phyloP scores from a whole-genome alignment of 495 filamentous ascomycete species.

The Recurvomyces mirabilis region DNA sequence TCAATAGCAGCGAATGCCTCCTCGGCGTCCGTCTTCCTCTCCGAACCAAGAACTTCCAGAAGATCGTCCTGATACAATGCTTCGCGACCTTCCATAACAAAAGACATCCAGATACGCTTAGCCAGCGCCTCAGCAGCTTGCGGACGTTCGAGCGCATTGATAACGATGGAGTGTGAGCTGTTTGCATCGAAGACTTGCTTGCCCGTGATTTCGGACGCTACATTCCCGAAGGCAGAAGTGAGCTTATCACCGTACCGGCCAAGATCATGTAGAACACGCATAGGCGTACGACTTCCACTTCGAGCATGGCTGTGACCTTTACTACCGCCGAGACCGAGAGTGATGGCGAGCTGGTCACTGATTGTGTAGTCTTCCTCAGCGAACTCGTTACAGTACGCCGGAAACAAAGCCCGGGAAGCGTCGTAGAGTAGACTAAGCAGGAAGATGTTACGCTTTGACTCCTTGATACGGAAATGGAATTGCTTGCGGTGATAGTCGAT shows the following conservation, averaged over 20 bases:
- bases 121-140: conserved; percentile 78
- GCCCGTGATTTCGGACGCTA: conserved; percentile 86
- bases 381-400: conserved; percentile 84
- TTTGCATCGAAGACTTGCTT: conserved; percentile 89
- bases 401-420: conserved; percentile 75
- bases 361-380: conserved; percentile 83
- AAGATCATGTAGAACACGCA: conserved; percentile 66
- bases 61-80: conserved; percentile 71
- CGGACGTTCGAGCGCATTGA: conserved; percentile 76
- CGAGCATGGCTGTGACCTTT: conserved; percentile 38
- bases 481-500: conserved; percentile 92
- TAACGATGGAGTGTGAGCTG: conserved; percentile 74
- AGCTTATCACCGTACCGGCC: conserved; percentile 81
- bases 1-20: conserved; percentile 75
- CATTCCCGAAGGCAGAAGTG: conserved; percentile 82
- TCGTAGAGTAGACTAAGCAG: conserved; percentile 80
- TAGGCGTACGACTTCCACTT: conserved; percentile 56
- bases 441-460: conserved; percentile 72
- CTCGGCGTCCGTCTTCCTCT: conserved; percentile 60
- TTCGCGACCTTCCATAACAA: conserved; percentile 81
- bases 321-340: conserved; percentile 29
- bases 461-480: conserved; percentile 75
- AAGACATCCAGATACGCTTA: conserved; percentile 93
- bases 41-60: conserved; percentile 69
- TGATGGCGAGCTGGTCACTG: conserved; percentile 54